A percentile compares a stretch with the other conserved stretches of the same genome.
Conservation (phyloP, 2,329 filamentous ascomycete genomes). For the Apiospora phragmitis region DNA sequence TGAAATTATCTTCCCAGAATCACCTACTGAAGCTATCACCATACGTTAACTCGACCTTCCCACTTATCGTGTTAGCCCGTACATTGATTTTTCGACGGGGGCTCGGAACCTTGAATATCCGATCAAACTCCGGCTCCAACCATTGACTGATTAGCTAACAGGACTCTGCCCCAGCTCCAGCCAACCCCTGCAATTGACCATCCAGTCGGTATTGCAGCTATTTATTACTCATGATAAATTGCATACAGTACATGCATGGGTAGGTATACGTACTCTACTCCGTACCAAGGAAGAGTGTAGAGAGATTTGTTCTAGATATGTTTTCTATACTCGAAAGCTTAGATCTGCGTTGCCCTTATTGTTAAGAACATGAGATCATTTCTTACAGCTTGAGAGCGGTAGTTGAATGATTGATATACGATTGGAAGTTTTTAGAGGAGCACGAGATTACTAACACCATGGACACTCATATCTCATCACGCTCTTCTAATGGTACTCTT, state of each 20-base stretch:
- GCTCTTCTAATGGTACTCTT: no score
- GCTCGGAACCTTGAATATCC: slow-evolving; percentile 9
- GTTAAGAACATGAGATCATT: no score
- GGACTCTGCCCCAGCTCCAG: neutral
- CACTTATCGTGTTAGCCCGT: neutral
- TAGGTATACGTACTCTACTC: no score
- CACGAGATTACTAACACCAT: no score
- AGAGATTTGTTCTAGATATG: no score
- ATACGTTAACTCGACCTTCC: neutral
- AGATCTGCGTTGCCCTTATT: no score
- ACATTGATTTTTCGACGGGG: slow-evolving; percentile 12
- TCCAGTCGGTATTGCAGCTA: neutral
- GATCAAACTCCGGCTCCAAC: neutral
- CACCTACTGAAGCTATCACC: slow-evolving; percentile 11
- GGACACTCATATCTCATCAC: no score
- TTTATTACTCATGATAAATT: neutral
- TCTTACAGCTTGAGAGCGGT: no score
- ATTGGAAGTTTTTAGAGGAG: no score
- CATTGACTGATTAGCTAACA: neutral
- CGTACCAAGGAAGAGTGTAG: no score
- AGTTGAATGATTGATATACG: no score
- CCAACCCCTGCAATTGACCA: neutral
- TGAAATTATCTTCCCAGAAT: neutral
- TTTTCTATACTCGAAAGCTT: no score
- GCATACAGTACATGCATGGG: neutral